phyloP scores from a whole-genome alignment of 805 yeast species.

The Phaffomyces thermotolerans region DNA sequence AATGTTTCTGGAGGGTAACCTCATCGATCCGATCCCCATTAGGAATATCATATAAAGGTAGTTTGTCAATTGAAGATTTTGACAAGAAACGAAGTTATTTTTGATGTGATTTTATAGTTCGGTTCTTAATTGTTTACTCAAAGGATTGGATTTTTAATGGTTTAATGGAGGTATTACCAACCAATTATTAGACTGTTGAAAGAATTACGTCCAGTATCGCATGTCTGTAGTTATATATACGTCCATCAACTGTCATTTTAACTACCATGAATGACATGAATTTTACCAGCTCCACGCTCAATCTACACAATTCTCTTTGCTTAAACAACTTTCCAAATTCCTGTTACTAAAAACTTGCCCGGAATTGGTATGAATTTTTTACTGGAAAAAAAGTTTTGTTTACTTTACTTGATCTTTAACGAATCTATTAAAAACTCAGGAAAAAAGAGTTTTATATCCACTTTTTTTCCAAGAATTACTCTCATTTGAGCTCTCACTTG shows the following conservation, averaged over 20 bases:
- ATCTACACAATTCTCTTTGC: background rate
- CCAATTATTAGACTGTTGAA: too few species aligned
- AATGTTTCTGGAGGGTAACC: conserved; percentile 9
- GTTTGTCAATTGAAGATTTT: too few species aligned
- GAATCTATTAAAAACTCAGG: background rate
- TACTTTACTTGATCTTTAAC: background rate
- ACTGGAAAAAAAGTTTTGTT: background rate
- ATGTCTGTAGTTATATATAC: too few species aligned
- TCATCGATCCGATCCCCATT: conserved; percentile 11
- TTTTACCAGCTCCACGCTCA: too few species aligned
- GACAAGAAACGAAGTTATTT: too few species aligned
- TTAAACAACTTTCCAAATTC: background rate
- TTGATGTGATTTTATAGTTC: too few species aligned
- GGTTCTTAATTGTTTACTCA: too few species aligned
- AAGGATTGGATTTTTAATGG: too few species aligned
- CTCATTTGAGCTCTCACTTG: background rate
- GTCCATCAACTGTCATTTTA: too few species aligned
- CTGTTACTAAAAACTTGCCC: background rate
- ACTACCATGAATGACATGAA: too few species aligned
- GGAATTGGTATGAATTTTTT: background rate
- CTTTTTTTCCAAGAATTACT: background rate
- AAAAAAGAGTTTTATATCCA: background rate
- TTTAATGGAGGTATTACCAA: too few species aligned
- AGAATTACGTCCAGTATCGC: too few species aligned
- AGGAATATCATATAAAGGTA: background rate